phyloP scores from a whole-genome alignment of 352 stramenopile genomes.

The Globisporangium ultimum region DNA sequence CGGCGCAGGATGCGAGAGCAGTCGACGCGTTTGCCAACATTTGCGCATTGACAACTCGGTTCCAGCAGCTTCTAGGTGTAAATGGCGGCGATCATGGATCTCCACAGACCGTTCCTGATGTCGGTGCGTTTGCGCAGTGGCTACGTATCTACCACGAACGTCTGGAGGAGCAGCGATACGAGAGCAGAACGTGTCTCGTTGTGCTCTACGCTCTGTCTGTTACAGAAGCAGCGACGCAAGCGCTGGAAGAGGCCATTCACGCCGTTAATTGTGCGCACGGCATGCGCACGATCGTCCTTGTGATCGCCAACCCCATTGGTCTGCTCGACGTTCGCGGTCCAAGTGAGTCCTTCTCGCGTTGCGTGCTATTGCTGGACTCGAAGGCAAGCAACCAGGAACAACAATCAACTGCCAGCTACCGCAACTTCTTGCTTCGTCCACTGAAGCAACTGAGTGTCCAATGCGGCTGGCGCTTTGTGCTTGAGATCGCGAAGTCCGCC shows the following conservation, averaged over 20 bases:
- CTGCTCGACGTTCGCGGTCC: conserved; percentile 3
- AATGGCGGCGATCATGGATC: too few relatives aligned
- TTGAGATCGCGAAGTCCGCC: conserved; percentile 42
- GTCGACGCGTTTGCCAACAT: conserved; percentile 2
- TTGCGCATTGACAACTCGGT: conserved; percentile 6
- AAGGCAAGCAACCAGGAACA: neutral
- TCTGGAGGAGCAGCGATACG: neutral
- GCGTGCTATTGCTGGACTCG: conserved; percentile 5
- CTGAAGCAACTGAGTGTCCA: conserved; percentile 38
- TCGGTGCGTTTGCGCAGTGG: conserved; percentile 5
- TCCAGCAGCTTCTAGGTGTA: neutral
- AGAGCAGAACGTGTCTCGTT: conserved; percentile 5
- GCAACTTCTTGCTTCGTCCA: conserved; percentile 21
- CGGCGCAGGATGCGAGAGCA: neutral
- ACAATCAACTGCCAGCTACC: neutral
- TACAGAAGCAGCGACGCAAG: neutral
- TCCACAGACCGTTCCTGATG: neutral
- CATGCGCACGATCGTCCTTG: conserved; percentile 12
- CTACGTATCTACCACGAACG: conserved; percentile 5
- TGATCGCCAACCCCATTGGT: conserved; percentile 8
- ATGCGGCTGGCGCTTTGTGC: conserved; percentile 51
- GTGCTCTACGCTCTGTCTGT: conserved; percentile 11
- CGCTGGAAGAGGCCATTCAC: neutral
- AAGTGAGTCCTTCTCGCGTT: neutral
- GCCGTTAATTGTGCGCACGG: too few relatives aligned